Conservation (phyloP, 305 asterid species). For the Rubia peregrina region DNA sequence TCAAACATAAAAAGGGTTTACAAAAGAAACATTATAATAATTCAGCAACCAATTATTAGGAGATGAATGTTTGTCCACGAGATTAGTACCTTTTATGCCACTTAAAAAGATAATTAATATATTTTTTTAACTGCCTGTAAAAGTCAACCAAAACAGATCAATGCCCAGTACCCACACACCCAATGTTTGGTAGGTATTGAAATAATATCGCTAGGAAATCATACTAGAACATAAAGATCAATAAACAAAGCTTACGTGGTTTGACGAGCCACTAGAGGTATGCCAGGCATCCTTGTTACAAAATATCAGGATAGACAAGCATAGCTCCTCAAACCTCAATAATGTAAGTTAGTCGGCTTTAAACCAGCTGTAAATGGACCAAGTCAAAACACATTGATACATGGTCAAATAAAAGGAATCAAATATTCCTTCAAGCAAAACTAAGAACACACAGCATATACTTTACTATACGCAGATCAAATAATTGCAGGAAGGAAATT, state of each 20-base stretch:
- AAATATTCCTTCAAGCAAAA: neutral
- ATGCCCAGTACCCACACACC: neutral
- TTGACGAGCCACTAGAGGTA: slow-evolving; percentile 78
- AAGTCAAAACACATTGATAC: neutral
- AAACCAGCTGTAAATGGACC: slow-evolving; percentile 20
- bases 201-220: neutral
- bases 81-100: neutral
- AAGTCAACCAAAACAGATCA: neutral
- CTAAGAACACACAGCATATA: neutral
- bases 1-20: neutral
- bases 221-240: slow-evolving; percentile 3
- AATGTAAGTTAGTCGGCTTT: slow-evolving; percentile 13
- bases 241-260: slow-evolving; percentile 49
- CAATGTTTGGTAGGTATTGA: neutral
- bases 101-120: neutral
- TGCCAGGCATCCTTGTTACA: slow-evolving; percentile 77
- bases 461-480: neutral
- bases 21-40: neutral
- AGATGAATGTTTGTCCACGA: neutral
- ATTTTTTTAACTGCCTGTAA: neutral
- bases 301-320: slow-evolving; percentile 26
- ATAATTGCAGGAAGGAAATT: no score
- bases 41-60: slow-evolving; percentile 1
- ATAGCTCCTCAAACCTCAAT: slow-evolving; percentile 28
- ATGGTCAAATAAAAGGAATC: neutral